Conservation (phyloP, 495 filamentous ascomycete species). For the Cairneyella variabilis region DNA sequence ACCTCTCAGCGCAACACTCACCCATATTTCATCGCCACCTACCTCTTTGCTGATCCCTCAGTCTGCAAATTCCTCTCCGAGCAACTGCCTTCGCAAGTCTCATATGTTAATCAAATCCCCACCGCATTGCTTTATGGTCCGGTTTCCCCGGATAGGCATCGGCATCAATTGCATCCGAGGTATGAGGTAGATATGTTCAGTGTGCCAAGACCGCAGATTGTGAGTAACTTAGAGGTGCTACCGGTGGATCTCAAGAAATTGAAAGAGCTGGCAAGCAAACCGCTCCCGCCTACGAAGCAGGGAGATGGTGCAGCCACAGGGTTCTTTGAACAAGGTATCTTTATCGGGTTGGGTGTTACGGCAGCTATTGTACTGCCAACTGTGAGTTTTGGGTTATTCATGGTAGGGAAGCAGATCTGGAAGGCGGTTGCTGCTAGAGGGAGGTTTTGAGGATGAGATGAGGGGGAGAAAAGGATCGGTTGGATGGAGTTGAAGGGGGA, state of each 20-base stretch:
- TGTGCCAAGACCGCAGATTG: conserved; percentile 1
- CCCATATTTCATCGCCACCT: not conserved
- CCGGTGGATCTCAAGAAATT: not conserved
- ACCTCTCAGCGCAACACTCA: not conserved
- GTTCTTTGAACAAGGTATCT: conserved; percentile 22
- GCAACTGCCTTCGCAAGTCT: not conserved
- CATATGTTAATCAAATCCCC: conserved; percentile 20
- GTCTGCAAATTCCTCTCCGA: conserved; percentile 12
- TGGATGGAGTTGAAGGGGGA: too few relatives aligned
- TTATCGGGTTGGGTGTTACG: conserved; percentile 10
- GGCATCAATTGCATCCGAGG: conserved; percentile 11
- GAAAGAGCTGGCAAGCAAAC: not conserved
- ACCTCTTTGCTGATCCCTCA: conserved; percentile 1
- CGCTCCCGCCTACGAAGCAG: conserved; percentile 3
- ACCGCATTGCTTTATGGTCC: conserved; percentile 12
- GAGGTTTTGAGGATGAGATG: too few relatives aligned
- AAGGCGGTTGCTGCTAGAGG: not conserved
- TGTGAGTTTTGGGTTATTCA: conserved; percentile 1
- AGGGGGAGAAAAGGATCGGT: too few relatives aligned
- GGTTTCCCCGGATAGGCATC: not conserved
- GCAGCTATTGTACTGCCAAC: conserved; percentile 6
- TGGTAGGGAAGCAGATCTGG: conserved; percentile 27
- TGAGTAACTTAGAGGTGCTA: not conserved
- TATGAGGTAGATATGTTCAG: conserved; percentile 14
- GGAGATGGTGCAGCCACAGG: conserved; percentile 10